These are phyloP conservation scores for Aspergillus transmontanensis DNA, from an alignment of 2,329 filamentous ascomycete species.

Conservation along the genomic window DNA sequence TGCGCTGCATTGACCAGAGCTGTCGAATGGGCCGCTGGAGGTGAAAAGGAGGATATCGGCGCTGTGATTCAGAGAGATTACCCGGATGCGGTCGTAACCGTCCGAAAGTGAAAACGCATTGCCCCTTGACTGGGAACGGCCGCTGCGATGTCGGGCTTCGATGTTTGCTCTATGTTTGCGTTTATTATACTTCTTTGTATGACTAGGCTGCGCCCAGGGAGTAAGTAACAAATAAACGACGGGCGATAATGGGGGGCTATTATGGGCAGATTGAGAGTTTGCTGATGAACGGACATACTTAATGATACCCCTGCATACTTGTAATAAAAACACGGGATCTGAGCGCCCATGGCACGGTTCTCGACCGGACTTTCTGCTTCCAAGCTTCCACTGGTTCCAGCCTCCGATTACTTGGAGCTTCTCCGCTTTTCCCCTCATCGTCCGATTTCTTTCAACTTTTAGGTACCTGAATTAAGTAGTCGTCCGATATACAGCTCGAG, in stretches of 20 bases:
- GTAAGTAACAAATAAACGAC: not conserved
- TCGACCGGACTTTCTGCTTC: not conserved
- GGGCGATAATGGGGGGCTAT: not conserved
- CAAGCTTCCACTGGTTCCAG: not conserved
- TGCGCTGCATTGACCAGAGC: conserved; percentile 46
- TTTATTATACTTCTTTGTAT: not conserved
- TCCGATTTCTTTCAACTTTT: not conserved
- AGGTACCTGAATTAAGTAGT: not conserved
- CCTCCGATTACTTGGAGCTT: not conserved
- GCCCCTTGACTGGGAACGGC: not conserved
- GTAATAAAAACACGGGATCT: conserved; percentile 4
- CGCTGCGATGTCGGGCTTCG: not conserved
- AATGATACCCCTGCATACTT: not conserved
- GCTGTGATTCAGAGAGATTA: conserved; percentile 34
- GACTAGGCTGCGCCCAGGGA: not conserved
- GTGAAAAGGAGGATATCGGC: conserved; percentile 40
- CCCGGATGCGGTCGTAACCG: conserved; percentile 33
- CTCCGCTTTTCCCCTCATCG: conserved; percentile 2
- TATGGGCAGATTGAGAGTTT: not conserved
- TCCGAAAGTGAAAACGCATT: conserved; percentile 30
- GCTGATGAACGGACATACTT: not conserved
- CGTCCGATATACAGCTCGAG: not conserved
- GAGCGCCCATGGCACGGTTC: conserved; percentile 1
- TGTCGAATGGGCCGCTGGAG: conserved; percentile 41
- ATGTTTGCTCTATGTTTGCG: not conserved